These are phyloP conservation scores for Zygosaccharomyces pseudorouxii DNA, from an alignment of 805 yeast genomes.

Conservation along the genomic window DNA sequence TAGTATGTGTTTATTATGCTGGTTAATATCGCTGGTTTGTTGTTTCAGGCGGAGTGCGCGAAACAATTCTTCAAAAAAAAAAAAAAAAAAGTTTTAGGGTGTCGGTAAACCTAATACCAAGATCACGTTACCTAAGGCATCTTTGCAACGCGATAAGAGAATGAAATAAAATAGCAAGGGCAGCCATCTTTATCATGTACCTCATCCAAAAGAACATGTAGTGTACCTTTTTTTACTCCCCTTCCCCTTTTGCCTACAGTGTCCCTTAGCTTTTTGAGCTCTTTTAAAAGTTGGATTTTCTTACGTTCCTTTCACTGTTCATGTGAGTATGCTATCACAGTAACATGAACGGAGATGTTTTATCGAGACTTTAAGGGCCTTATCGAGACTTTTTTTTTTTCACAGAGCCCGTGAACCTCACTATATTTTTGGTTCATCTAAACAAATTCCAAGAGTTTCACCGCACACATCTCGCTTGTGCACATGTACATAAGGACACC, in stretches of 20 bases:
- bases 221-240: too few species aligned
- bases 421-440: neutral
- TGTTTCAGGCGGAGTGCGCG: neutral
- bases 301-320: neutral
- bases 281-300: neutral
- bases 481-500: neutral
- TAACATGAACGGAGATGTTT: neutral
- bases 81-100: neutral
- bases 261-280: neutral
- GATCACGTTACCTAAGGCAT: neutral
- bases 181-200: neutral
- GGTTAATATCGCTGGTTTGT: slow-evolving; percentile 6
- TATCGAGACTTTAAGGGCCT: slow-evolving; percentile 3
- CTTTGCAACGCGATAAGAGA: neutral
- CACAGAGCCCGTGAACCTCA: slow-evolving; percentile 5
- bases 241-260: neutral
- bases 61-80: neutral
- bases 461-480: neutral
- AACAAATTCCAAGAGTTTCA: neutral
- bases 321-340: too few species aligned
- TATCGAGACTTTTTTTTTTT: slow-evolving; percentile 3
- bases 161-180: neutral
- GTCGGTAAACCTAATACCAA: neutral
- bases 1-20: neutral
- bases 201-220: neutral